A percentile compares a stretch with the other conserved stretches of the same genome.
Evolutionary conservation across 768 basidiomycete species (phyloP).

Genomic region (Leccinum aurantiacum): DNA sequence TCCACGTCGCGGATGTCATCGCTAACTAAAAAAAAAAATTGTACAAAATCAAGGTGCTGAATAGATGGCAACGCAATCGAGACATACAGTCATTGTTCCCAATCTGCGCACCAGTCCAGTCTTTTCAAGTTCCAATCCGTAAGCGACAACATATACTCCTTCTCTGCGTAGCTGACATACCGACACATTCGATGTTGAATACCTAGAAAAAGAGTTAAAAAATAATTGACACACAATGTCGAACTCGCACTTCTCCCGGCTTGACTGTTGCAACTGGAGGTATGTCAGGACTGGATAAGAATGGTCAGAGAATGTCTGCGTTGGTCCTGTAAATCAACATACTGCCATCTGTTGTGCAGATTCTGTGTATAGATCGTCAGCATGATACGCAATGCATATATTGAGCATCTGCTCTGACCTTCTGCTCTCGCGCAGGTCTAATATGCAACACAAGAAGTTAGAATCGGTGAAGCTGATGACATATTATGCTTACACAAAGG

Average conservation of each 20-base stretch:
- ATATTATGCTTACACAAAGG: slow-evolving; percentile 53
- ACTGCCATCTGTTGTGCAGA: slow-evolving; percentile 77
- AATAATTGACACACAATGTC: not conserved
- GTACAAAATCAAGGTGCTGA: not conserved
- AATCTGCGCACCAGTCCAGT: slow-evolving; percentile 80
- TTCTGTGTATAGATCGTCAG: slow-evolving; percentile 38
- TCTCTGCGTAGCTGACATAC: slow-evolving; percentile 33
- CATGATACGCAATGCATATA: not conserved
- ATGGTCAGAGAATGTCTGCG: not conserved
- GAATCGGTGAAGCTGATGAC: not conserved
- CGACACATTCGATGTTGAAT: slow-evolving; percentile 71
- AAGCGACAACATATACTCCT: not conserved
- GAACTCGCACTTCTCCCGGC: slow-evolving; percentile 49
- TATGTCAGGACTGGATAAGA: slow-evolving; percentile 54
- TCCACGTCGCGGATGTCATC: slow-evolving; percentile 71
- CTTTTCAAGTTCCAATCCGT: slow-evolving; percentile 32
- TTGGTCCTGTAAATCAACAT: slow-evolving; percentile 26
- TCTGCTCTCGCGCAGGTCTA: slow-evolving; percentile 54
- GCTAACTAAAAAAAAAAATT: slow-evolving; percentile 39
- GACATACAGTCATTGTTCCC: slow-evolving; percentile 69
- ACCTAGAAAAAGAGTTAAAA: slow-evolving; percentile 37
- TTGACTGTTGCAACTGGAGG: slow-evolving; percentile 62
- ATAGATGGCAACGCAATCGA: not conserved
- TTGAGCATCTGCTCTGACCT: slow-evolving; percentile 37
- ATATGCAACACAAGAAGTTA: not conserved